phyloP scores from a whole-genome alignment of 805 yeast genomes.

The Myxozyma mucilagina region DNA sequence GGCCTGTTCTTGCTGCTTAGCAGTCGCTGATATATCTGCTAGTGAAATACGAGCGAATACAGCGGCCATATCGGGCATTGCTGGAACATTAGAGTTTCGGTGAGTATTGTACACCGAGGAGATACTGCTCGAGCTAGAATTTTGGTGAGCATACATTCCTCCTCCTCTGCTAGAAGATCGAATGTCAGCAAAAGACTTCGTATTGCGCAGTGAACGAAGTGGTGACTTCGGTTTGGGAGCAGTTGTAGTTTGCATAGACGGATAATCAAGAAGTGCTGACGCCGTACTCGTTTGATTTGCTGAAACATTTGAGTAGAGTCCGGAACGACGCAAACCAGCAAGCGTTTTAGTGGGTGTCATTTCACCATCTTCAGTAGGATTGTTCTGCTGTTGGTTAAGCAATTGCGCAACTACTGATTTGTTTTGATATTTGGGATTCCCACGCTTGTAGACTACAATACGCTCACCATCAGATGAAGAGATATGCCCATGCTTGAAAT shows the following conservation, averaged over 20 bases:
- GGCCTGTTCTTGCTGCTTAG: constrained; percentile 16
- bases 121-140: constrained; percentile 20
- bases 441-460: constrained; percentile 13
- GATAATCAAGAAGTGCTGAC: constrained; percentile 17
- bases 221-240: constrained; percentile 15
- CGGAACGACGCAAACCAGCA: constrained; percentile 4
- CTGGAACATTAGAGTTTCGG: constrained; percentile 15
- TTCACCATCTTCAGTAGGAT: neutral
- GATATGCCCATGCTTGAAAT: constrained; percentile 14
- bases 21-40: constrained; percentile 15
- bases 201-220: constrained; percentile 20
- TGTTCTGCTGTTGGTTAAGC: constrained; percentile 2
- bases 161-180: constrained; percentile 33
- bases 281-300: constrained; percentile 13
- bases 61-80: constrained; percentile 22
- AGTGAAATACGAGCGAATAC: constrained; percentile 16
- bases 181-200: constrained; percentile 42
- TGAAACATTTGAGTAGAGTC: constrained; percentile 13
- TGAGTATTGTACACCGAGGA: neutral
- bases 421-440: constrained; percentile 15
- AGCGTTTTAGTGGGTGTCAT: neutral
- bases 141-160: constrained; percentile 20
- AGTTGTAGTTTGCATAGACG: neutral
- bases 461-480: constrained; percentile 16
- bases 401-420: constrained; percentile 1